These are phyloP conservation scores for Debaryomyces tyrocola DNA, from an alignment of 805 yeast species.

Conservation along the genomic window DNA sequence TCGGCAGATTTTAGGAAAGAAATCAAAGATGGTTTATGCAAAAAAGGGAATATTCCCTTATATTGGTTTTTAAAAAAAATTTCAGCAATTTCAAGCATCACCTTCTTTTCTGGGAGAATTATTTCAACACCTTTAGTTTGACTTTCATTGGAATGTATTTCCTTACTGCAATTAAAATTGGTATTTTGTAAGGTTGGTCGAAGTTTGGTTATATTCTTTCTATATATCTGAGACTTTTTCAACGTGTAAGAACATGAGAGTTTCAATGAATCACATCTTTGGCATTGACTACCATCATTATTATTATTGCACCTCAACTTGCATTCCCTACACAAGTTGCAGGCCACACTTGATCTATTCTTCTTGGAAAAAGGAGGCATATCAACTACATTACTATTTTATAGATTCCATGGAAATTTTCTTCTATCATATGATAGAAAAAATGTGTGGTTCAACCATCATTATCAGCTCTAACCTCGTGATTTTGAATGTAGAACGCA, in stretches of 20 bases:
- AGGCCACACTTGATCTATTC: slow-evolving; percentile 9
- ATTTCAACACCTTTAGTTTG: neutral
- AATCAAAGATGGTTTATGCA: slow-evolving; percentile 22
- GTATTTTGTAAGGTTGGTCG: neutral
- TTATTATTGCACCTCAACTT: slow-evolving; percentile 8
- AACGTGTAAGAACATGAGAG: slow-evolving; percentile 19
- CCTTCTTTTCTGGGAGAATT: slow-evolving; percentile 17
- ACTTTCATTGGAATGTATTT: neutral
- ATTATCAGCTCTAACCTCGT: neutral
- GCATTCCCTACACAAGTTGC: slow-evolving; percentile 8
- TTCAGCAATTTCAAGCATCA: slow-evolving; percentile 18
- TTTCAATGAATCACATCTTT: slow-evolving; percentile 16
- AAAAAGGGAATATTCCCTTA: slow-evolving; percentile 23
- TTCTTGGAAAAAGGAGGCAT: slow-evolving; percentile 10
- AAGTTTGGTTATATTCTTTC: slow-evolving; percentile 5
- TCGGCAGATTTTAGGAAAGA: slow-evolving; percentile 16
- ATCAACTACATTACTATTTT: neutral
- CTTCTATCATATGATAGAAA: neutral
- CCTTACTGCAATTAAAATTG: neutral
- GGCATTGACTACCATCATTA: slow-evolving; percentile 12
- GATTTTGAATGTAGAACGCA: neutral
- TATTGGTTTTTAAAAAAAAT: slow-evolving; percentile 26
- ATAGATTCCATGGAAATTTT: neutral
- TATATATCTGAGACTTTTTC: slow-evolving; percentile 19
- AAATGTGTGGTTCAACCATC: neutral